Evolutionary conservation across 768 basidiomycete species (phyloP).

Genomic region (Lactifluus pinguis): DNA sequence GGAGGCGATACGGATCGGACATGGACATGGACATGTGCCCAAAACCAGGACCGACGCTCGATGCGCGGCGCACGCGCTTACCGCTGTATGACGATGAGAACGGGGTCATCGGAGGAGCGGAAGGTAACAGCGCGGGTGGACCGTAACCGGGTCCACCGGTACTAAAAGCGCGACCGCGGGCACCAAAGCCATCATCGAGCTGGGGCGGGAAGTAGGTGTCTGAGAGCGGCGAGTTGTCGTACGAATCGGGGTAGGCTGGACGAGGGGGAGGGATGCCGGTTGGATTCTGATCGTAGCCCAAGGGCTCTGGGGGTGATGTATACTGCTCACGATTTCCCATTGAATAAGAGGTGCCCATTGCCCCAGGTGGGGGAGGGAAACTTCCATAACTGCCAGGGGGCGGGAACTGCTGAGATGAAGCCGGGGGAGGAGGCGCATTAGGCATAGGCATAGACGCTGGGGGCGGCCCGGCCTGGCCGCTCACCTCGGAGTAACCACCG

Average conservation of each 20-base stretch:
- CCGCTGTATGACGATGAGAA: conserved; percentile 7
- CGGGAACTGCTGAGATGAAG: background rate
- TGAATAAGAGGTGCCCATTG: conserved; percentile 6
- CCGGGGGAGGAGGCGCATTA: background rate
- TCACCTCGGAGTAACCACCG: conserved; percentile 13
- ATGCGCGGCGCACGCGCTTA: conserved; percentile 13
- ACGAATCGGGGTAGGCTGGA: conserved; percentile 11
- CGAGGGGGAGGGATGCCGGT: background rate
- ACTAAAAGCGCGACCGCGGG: conserved; percentile 14
- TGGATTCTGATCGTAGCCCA: background rate
- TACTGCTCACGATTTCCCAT: conserved; percentile 13
- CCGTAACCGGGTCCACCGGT: conserved; percentile 12
- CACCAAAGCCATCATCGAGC: conserved; percentile 5
- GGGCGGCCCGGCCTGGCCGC: conserved; percentile 3
- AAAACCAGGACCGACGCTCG: conserved; percentile 13
- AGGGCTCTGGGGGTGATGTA: background rate
- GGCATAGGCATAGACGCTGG: background rate
- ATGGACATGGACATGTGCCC: background rate
- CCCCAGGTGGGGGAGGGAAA: background rate
- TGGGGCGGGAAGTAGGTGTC: conserved; percentile 9
- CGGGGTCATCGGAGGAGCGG: conserved; percentile 15
- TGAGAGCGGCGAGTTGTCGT: conserved; percentile 15
- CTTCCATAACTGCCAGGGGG: background rate
- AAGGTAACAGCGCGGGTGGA: conserved; percentile 2
- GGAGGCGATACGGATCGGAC: background rate